Base-by-base conservation (phyloP, 2,329 filamentous ascomycete species). In the Aureobasidium mangrovei region DNA sequence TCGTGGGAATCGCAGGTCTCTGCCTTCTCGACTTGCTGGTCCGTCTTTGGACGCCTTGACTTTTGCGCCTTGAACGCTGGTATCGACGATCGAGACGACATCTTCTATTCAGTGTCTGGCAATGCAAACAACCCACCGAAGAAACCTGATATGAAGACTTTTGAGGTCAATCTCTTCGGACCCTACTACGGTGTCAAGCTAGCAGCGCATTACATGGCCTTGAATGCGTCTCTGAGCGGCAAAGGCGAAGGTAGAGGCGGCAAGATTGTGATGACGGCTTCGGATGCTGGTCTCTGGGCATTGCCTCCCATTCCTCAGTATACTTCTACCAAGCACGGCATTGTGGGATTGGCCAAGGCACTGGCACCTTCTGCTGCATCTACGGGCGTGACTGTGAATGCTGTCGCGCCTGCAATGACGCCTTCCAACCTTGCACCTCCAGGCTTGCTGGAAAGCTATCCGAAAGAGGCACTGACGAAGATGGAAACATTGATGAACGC, bases 311-410 rank as follows among this genome's bases (percentile, higher is more conserved):
- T 63, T 8, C 72, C 72, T 0, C 67, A 72, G 56, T 75, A 75
- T 56, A 67, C 67, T 1, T 67, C 71, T 10, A 64, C 65, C 27
- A 75, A 75, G 58, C 70, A 73, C 58, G 72, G 65, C 6, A 60
- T 74, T 10, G 60, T 74, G 1, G 71, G 70, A 6, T 60, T 74
- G 24, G 64, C 66, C 5, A 65, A 70, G 9, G 61, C 66, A 18
- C 57, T 69, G 1, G 70, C 63, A 1, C 66, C 69, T 0, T 58
- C 63, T 0, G 64, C 71, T n/a, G 57, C 63, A 18, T 62, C 67
- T 38, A 31, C 9, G 6, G 60, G 63, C 43, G 68, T 73, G 48
- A 68, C 64, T 1, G 63, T 73, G 6, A 73, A 73, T 56, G 68
- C 69, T 12, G 65, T 72, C 28, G 72, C 69, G 51, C 70, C 70